Conservation (phyloP, 2,329 filamentous ascomycete genomes). For the Clarireedia sp. region DNA sequence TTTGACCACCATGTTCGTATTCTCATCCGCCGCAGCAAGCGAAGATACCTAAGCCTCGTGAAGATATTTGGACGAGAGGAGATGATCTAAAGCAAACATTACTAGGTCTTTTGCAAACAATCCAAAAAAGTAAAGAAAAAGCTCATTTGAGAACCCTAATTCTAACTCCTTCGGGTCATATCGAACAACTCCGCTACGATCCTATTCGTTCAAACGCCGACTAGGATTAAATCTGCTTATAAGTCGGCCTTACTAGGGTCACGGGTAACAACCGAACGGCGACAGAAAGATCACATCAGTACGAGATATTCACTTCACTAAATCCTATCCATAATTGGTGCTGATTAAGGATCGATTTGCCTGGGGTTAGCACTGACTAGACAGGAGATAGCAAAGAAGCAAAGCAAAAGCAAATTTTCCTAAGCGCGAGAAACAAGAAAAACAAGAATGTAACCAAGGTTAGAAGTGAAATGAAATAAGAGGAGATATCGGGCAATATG, state of each 20-base stretch:
- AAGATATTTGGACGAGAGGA: background rate
- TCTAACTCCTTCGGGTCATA: background rate
- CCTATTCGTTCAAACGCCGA: background rate
- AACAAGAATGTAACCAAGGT: background rate
- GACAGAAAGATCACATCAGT: too few relatives aligned
- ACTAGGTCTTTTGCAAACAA: background rate
- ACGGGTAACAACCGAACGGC: background rate
- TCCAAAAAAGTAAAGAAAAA: background rate
- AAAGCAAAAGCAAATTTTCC: background rate
- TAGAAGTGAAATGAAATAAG: conserved; percentile 1
- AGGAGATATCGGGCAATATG: background rate
- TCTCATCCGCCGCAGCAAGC: conserved; percentile 8
- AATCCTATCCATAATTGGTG: conserved; percentile 2
- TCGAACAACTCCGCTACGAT: background rate
- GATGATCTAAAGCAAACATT: background rate
- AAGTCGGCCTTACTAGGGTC: background rate
- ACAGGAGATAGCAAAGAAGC: conserved; percentile 5
- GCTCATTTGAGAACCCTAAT: background rate
- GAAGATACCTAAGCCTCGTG: background rate
- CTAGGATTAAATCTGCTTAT: background rate
- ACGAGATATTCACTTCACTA: too few relatives aligned
- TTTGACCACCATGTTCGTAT: conserved; percentile 7
- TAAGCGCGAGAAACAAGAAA: conserved; percentile 13
- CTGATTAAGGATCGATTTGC: conserved; percentile 20
- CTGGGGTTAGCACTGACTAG: too few relatives aligned